A percentile compares a stretch with the other conserved stretches of the same genome.
Evolutionary conservation across 257 asterid species (phyloP).

Genomic region (Linaria vulgaris): DNA sequence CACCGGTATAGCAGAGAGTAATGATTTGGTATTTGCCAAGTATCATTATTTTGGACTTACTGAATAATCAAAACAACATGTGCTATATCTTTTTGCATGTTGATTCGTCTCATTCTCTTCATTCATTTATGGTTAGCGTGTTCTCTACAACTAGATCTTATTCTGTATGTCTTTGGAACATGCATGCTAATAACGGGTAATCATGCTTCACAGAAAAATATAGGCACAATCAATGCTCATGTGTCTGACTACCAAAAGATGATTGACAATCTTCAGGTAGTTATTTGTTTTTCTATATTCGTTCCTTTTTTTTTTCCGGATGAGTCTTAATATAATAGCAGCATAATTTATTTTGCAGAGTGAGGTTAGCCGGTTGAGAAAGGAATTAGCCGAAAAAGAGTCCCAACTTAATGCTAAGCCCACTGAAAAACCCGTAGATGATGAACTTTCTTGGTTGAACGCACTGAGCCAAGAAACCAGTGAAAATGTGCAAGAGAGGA

Average conservation of each 20-base stretch:
- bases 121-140: constrained; percentile 1
- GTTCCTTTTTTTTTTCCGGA: constrained; percentile 22
- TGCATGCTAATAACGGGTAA: constrained; percentile 27
- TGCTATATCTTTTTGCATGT: neutral
- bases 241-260: constrained; percentile 92
- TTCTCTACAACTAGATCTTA: constrained; percentile 11
- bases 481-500: constrained; percentile 96
- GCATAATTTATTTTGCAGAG: constrained; percentile 47
- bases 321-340: constrained; percentile 19
- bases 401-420: constrained; percentile 75
- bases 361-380: constrained; percentile 78
- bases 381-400: constrained; percentile 87
- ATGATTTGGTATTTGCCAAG: constrained; percentile 9
- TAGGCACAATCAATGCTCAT: constrained; percentile 76
- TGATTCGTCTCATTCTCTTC: neutral
- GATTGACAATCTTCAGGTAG: constrained; percentile 91
- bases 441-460: constrained; percentile 71
- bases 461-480: constrained; percentile 81
- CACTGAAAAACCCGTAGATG: constrained; percentile 62
- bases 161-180: constrained; percentile 10
- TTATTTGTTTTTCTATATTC: constrained; percentile 15
- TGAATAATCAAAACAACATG: neutral
- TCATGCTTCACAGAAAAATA: constrained; percentile 66
- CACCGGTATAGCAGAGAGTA: constrained; percentile 2
- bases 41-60: constrained; percentile 11